Percentiles rank a stretch among this genome's conserved stretches.
phyloP scores from a whole-genome alignment of 768 basidiomycete species.

The Collybia sordida region DNA sequence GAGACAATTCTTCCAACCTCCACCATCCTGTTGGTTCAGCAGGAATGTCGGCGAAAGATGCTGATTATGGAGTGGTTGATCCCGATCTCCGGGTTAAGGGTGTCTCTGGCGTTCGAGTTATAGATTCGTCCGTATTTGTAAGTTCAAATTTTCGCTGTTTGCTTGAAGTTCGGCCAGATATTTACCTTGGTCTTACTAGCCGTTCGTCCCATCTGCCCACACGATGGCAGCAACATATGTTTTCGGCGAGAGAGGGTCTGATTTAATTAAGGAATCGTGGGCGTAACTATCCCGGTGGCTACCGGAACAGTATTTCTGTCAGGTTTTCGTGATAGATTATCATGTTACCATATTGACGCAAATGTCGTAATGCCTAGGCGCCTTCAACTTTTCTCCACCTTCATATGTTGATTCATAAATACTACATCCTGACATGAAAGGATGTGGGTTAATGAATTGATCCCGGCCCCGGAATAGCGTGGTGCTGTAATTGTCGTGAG shows the following conservation, averaged over 20 bases:
- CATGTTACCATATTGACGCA: not conserved
- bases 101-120: constrained; percentile 25
- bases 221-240: constrained; percentile 25
- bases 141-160: not conserved
- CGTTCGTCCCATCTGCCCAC: constrained; percentile 24
- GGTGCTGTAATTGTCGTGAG: too few species aligned
- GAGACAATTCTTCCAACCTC: constrained; percentile 9
- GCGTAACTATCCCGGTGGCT: not conserved
- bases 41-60: constrained; percentile 18
- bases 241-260: constrained; percentile 29
- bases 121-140: constrained; percentile 27
- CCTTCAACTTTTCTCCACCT: not conserved
- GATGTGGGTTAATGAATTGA: too few species aligned
- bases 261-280: constrained; percentile 22
- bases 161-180: not conserved
- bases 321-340: not conserved
- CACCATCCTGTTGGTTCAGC: constrained; percentile 25
- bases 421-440: too few species aligned
- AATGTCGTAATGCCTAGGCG: not conserved
- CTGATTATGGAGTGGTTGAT: constrained; percentile 25
- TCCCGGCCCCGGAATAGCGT: too few species aligned
- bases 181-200: constrained; percentile 8
- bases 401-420: too few species aligned
- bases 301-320: not conserved
- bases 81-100: constrained; percentile 29